Conservation (phyloP, 2,329 filamentous ascomycete genomes). For the Nemania abortiva region DNA sequence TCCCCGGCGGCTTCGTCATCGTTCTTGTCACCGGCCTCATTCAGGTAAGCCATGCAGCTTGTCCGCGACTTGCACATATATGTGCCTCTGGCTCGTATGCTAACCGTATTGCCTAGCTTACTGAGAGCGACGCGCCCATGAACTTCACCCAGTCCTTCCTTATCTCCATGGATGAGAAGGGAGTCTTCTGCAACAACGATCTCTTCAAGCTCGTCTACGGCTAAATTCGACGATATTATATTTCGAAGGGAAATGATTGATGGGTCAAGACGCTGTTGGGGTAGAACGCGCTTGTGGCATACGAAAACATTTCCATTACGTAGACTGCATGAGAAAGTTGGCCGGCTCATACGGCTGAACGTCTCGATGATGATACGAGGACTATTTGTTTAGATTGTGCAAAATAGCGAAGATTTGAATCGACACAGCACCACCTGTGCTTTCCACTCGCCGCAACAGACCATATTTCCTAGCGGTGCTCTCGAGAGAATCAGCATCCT, state of each 20-base stretch:
- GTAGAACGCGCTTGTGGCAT: constrained; percentile 5
- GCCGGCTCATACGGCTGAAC: background rate
- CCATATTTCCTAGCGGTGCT: background rate
- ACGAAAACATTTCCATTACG: constrained; percentile 19
- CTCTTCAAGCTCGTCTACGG: constrained; percentile 90
- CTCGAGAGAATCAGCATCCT: background rate
- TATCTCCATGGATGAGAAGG: constrained; percentile 70
- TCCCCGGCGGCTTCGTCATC: constrained; percentile 76
- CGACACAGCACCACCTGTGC: constrained; percentile 12
- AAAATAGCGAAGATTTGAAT: constrained; percentile 27
- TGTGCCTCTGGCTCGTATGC: constrained; percentile 8
- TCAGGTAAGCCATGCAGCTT: constrained; percentile 39
- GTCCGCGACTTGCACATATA: constrained; percentile 3
- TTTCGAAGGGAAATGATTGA: constrained; percentile 12
- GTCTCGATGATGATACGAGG: constrained; percentile 1
- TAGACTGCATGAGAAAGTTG: constrained; percentile 10
- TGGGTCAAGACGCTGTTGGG: constrained; percentile 9
- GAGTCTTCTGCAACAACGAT: constrained; percentile 86
- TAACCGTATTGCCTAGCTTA: constrained; percentile 69
- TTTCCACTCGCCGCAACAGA: constrained; percentile 4
- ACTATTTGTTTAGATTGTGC: constrained; percentile 26
- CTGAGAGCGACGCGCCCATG: constrained; percentile 88
- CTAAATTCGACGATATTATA: constrained; percentile 49
- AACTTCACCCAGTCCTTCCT: constrained; percentile 93
- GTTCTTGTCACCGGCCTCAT: constrained; percentile 91